Evolutionary conservation across 768 basidiomycete genomes (phyloP), one percentile per base, ranked within the genome.

Genomic region (Rhodosporidiobolus odoratus): DNA sequence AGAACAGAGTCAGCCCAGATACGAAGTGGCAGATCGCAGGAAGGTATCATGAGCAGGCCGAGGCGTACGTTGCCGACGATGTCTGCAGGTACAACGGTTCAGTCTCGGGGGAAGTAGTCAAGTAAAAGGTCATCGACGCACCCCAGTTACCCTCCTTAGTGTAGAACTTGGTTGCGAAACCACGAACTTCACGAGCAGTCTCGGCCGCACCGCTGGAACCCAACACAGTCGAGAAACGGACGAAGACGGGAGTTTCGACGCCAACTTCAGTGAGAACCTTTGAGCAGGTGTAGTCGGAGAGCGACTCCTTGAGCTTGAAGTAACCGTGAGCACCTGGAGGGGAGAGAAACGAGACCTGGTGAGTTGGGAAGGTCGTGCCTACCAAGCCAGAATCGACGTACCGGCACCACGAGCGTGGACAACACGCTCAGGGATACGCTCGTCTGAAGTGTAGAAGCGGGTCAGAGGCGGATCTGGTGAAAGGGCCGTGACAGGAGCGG

Each of bases 141-240:
- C 54, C 65, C 78, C 79, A 81, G 74, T 90, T 91, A 7, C 91
- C 91, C 79, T 92, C 89, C 2, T 86, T 78, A 0, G 92, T 91
- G 78, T 91, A 92, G 75, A 92, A 86, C 76, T 91, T 88, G 62
- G 84, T 81, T 0, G 92, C 91, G 76, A 94, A 94, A 1, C 92
- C 92, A 69, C 91, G 85, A 32, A 91, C 90, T 76, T 94, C 91
- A 48, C 91, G 86, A 50, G 89, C 88, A 34, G 87, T 88, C 50
- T 69, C 68, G 30, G 68, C 68, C 3, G 72, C 86, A 84, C 87
- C 60, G 64, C 30, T 41, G 47, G 32, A 54, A 43, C 58, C 63
- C 71, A 87, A 86, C 0, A 94, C 92, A 0, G 92, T 94, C 66
- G 87, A 88, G 82, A 94, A 93, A 43, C 93, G 86, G 35, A 89